Percentiles rank a stretch among this genome's conserved stretches.
phyloP scores from a whole-genome alignment of 1,284 basidiomycete genomes.

The Xerocomus nothofagi region DNA sequence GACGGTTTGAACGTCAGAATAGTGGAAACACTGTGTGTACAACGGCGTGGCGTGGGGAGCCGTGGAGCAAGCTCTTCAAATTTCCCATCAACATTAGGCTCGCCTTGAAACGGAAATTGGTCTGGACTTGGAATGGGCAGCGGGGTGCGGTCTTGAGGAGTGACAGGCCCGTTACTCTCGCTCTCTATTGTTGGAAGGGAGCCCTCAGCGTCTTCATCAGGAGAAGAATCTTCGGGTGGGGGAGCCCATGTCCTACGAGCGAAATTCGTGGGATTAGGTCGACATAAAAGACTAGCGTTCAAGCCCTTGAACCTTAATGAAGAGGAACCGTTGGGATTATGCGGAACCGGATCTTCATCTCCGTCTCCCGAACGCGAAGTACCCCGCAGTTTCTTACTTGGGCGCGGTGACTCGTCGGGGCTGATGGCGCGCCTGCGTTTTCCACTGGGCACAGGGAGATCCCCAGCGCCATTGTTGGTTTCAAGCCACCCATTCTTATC shows the following conservation, averaged over 20 bases:
- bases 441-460: slow-evolving; percentile 11
- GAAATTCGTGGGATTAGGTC: slow-evolving; percentile 34
- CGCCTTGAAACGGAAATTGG: slow-evolving; percentile 29
- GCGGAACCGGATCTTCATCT: slow-evolving; percentile 33
- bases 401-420: slow-evolving; percentile 28
- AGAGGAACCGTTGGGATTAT: slow-evolving; percentile 28
- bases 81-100: slow-evolving; percentile 19
- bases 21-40: slow-evolving; percentile 21
- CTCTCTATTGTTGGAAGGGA: slow-evolving; percentile 47
- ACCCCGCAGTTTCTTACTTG: slow-evolving; percentile 30
- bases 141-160: slow-evolving; percentile 45
- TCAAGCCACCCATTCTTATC: slow-evolving; percentile 27
- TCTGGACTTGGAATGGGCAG: slow-evolving; percentile 36
- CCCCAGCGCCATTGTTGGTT: slow-evolving; percentile 24
- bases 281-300: slow-evolving; percentile 36
- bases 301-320: slow-evolving; percentile 33
- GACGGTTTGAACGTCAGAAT: slow-evolving; percentile 48
- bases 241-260: slow-evolving; percentile 40
- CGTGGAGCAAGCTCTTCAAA: slow-evolving; percentile 25
- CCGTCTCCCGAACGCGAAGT: slow-evolving; percentile 21
- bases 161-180: slow-evolving; percentile 48
- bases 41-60: slow-evolving; percentile 26
- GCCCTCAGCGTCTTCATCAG: slow-evolving; percentile 38
- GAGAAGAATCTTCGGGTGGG: slow-evolving; percentile 30
- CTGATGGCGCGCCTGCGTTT: slow-evolving; percentile 28